phyloP scores from a whole-genome alignment of 495 filamentous ascomycete genomes.

The Neurospora sp. region DNA sequence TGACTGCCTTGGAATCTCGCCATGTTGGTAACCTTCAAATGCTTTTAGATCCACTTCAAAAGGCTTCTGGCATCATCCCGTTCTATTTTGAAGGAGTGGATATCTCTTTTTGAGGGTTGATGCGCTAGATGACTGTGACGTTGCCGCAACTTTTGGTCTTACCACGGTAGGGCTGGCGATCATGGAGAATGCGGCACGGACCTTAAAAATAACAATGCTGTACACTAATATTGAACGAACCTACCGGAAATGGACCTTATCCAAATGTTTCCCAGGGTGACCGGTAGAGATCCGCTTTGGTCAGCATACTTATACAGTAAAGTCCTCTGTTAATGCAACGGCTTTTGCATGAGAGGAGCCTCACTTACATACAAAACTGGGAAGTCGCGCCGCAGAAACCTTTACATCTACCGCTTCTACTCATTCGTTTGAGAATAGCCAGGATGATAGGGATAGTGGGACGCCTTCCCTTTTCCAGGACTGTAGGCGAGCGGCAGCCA shows the following conservation, averaged over 20 bases:
- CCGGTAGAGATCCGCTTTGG: not conserved
- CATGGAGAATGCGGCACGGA: not conserved
- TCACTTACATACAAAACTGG: too few relatives aligned
- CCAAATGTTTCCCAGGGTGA: not conserved
- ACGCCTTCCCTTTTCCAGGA: too few relatives aligned
- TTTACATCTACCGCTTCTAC: too few relatives aligned
- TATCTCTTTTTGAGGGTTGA: not conserved
- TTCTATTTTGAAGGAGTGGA: not conserved
- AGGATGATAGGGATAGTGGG: too few relatives aligned
- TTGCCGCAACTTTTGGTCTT: not conserved
- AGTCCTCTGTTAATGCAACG: too few relatives aligned
- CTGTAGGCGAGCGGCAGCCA: too few relatives aligned
- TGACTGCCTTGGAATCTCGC: not conserved
- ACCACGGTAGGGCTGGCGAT: not conserved
- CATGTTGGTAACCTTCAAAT: not conserved
- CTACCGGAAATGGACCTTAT: not conserved
- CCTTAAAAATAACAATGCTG: not conserved
- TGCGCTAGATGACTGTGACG: not conserved
- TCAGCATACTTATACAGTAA: not conserved
- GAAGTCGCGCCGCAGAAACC: too few relatives aligned
- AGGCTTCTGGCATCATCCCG: not conserved
- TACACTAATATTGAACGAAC: not conserved
- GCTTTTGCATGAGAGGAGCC: too few relatives aligned
- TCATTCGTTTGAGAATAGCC: too few relatives aligned
- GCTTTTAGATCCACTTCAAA: not conserved